phyloP scores from a whole-genome alignment of 148 eudicot species.

The Cornus suecica region DNA sequence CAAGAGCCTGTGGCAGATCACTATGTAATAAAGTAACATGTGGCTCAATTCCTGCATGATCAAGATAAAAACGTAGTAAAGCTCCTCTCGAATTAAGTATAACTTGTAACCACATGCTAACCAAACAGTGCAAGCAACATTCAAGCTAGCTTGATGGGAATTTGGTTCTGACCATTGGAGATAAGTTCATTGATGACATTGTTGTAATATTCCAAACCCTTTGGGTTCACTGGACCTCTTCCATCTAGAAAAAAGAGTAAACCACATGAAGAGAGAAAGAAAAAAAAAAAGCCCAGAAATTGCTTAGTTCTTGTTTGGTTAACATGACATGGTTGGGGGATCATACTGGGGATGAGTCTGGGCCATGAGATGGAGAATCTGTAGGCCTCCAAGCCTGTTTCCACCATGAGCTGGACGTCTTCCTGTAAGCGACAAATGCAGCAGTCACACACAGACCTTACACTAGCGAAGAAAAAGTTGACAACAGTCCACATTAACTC shows the following conservation, averaged over 20 bases:
- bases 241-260: conserved; percentile 37
- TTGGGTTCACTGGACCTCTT: conserved; percentile 48
- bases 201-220: conserved; percentile 53
- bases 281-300: too few species aligned
- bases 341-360: conserved; percentile 64
- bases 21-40: conserved; percentile 58
- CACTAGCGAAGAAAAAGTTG: background rate
- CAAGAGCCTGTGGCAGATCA: conserved; percentile 61
- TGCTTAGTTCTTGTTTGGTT: background rate
- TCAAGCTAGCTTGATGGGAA: background rate
- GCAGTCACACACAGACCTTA: background rate
- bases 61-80: background rate
- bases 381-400: conserved; percentile 64
- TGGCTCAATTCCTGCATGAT: conserved; percentile 60
- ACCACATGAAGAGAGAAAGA: conserved; percentile 1
- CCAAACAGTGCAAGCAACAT: background rate
- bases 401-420: conserved; percentile 61
- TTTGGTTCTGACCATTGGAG: conserved; percentile 31
- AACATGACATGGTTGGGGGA: conserved; percentile 1
- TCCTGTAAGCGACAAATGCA: conserved; percentile 36
- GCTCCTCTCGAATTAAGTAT: too few species aligned
- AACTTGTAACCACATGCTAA: too few species aligned
- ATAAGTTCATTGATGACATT: conserved; percentile 51
- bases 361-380: conserved; percentile 77
- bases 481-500: background rate